phyloP scores from a whole-genome alignment of 805 yeast genomes.

The Monosporozyma aerobia region DNA sequence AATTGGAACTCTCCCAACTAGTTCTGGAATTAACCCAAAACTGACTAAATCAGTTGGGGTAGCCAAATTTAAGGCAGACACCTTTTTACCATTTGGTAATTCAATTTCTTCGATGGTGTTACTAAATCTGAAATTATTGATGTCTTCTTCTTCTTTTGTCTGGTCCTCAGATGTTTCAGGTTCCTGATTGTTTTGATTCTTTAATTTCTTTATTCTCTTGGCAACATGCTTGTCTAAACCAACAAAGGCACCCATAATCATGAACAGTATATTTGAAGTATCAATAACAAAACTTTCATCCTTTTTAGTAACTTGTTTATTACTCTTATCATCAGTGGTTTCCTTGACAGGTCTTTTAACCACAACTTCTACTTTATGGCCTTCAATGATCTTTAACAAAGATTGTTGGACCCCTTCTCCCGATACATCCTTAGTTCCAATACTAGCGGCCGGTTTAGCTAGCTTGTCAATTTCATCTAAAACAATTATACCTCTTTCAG shows the following conservation, averaged over 20 bases:
- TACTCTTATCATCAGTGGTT: constrained; percentile 20
- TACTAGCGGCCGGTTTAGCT: constrained; percentile 38
- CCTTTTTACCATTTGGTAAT: constrained; percentile 30
- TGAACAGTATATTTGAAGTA: constrained; percentile 47
- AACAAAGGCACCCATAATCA: constrained; percentile 55
- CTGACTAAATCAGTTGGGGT: constrained; percentile 42
- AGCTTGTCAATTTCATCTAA: constrained; percentile 52
- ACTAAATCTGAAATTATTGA: constrained; percentile 12
- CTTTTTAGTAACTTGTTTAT: constrained; percentile 28
- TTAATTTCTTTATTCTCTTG: constrained; percentile 26
- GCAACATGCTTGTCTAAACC: constrained; percentile 44
- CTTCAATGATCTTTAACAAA: constrained; percentile 46
- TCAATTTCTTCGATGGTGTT: constrained; percentile 31
- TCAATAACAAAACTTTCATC: constrained; percentile 41
- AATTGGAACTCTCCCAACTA: constrained; percentile 50
- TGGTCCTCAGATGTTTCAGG: not conserved
- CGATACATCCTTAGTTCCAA: constrained; percentile 47
- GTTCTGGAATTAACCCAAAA: constrained; percentile 51
- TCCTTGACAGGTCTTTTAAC: constrained; percentile 36
- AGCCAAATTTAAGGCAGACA: constrained; percentile 37
- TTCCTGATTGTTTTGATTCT: constrained; percentile 6
- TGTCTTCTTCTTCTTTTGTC: constrained; percentile 7
- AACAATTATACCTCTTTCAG: constrained; percentile 51
- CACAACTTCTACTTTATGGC: constrained; percentile 41
- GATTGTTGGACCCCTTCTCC: constrained; percentile 64